These are phyloP conservation scores for Talaromyces sp. DNA, from an alignment of 2,329 filamentous ascomycete species.

Conservation along the genomic window DNA sequence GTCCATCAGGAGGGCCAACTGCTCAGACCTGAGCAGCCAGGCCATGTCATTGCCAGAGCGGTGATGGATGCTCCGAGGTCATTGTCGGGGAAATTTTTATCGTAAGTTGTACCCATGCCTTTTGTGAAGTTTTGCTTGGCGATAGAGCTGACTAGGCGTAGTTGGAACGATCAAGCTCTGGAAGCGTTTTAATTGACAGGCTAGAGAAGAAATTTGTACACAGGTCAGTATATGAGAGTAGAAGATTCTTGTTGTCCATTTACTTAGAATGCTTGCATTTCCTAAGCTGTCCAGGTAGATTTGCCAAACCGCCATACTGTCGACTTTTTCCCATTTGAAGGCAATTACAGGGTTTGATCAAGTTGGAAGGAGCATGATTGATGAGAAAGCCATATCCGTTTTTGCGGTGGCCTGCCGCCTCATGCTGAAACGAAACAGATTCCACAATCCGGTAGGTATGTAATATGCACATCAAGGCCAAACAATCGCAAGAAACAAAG, in stretches of 20 bases:
- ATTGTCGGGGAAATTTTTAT: slow-evolving; percentile 73
- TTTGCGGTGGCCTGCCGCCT: too few relatives aligned
- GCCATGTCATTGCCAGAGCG: slow-evolving; percentile 78
- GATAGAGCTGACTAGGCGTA: slow-evolving; percentile 27
- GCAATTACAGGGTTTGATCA: too few relatives aligned
- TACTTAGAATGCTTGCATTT: too few relatives aligned
- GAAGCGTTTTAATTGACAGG: slow-evolving; percentile 35
- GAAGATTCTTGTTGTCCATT: not conserved
- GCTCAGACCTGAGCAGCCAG: slow-evolving; percentile 78
- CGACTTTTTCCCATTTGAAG: too few relatives aligned
- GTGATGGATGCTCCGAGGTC: slow-evolving; percentile 62
- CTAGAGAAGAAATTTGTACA: not conserved
- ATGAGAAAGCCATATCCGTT: too few relatives aligned
- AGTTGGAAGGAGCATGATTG: too few relatives aligned
- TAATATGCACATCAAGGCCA: not conserved
- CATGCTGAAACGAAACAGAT: not conserved
- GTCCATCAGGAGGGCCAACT: slow-evolving; percentile 69
- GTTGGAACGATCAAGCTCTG: slow-evolving; percentile 48
- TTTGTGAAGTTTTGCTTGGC: not conserved
- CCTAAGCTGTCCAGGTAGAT: too few relatives aligned
- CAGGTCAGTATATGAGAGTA: not conserved
- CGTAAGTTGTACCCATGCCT: slow-evolving; percentile 25
- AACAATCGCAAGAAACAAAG: not conserved
- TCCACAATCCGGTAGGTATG: not conserved
- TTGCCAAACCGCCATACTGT: not conserved